Percentiles rank a stretch among this genome's conserved stretches.
Conservation (phyloP, 2,329 filamentous ascomycete genomes). For the Diaporthe nobilis region DNA sequence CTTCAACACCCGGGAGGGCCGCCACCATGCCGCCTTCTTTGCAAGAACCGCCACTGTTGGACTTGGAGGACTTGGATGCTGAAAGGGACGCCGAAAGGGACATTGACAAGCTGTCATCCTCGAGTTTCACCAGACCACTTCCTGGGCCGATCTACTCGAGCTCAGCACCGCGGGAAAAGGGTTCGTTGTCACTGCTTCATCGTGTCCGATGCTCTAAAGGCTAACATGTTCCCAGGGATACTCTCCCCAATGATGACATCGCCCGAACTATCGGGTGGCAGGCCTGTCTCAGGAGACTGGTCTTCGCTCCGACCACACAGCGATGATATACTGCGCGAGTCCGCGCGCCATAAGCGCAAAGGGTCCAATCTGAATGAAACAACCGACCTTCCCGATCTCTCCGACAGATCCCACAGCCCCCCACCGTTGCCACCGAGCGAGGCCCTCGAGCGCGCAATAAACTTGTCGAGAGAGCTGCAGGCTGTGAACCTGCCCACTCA, state of each 20-base stretch:
- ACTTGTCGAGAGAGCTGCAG: conserved; percentile 88
- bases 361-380: conserved; percentile 55
- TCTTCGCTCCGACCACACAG: conserved; percentile 64
- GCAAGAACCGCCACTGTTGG: conserved; percentile 79
- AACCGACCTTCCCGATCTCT: conserved; percentile 55
- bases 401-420: conserved; percentile 80
- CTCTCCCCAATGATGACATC: conserved; percentile 69
- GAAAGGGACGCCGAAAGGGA: conserved; percentile 57
- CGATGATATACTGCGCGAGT: conserved; percentile 67
- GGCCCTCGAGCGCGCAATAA: conserved; percentile 85
- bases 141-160: conserved; percentile 58
- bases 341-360: conserved; percentile 56
- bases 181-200: conserved; percentile 44
- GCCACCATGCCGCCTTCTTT: conserved; percentile 58
- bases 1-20: conserved; percentile 54
- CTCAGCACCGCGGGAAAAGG: conserved; percentile 52
- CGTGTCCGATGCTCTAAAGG: conserved; percentile 19
- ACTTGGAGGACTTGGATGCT: conserved; percentile 66
- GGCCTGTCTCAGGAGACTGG: conserved; percentile 67
- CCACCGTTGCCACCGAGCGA: conserved; percentile 80
- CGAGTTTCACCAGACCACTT: conserved; percentile 59
- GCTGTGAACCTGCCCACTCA: conserved; percentile 93
- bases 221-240: conserved; percentile 55
- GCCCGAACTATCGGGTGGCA: conserved; percentile 62
- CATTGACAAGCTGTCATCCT: conserved; percentile 53